Conservation (phyloP, 768 basidiomycete species). For the Tylopilus vinaceipallidus region DNA sequence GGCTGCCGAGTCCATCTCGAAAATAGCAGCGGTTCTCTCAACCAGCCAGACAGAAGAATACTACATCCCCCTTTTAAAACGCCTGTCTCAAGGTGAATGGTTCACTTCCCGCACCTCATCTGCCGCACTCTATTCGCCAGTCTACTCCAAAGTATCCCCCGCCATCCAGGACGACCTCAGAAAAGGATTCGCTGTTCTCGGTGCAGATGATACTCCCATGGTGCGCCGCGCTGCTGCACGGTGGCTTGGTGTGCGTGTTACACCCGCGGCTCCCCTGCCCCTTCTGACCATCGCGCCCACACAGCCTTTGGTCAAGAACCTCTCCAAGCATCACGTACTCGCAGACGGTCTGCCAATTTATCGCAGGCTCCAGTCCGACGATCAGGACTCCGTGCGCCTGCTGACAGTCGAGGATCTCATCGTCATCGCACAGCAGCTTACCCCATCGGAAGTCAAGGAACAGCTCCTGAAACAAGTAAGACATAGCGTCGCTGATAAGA, state of each 20-base stretch:
- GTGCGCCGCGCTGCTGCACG: conserved; percentile 94
- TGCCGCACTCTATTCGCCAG: conserved; percentile 88
- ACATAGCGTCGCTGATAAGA: conserved; percentile 89
- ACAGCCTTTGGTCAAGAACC: conserved; percentile 76
- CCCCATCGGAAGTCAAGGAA: conserved; percentile 87
- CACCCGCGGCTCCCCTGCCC: background rate
- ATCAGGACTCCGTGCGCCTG: conserved; percentile 96
- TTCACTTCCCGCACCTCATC: conserved; percentile 97
- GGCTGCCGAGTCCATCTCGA: conserved; percentile 96
- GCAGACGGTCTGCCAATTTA: conserved; percentile 90
- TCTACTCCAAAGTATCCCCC: conserved; percentile 77
- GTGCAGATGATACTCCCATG: conserved; percentile 97
- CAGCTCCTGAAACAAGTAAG: conserved; percentile 86
- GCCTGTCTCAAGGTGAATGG: conserved; percentile 94
- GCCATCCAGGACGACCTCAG: conserved; percentile 83
- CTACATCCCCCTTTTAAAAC: conserved; percentile 88
- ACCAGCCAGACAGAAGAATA: conserved; percentile 80
- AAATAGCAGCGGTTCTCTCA: conserved; percentile 76
- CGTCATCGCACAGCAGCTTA: conserved; percentile 81
- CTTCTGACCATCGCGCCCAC: conserved; percentile 11
- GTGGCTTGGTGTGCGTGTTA: conserved; percentile 84
- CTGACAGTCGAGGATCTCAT: conserved; percentile 96
- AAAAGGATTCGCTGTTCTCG: conserved; percentile 77
- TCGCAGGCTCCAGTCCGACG: conserved; percentile 89
- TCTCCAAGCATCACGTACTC: conserved; percentile 77